Percentiles rank a stretch among this genome's conserved stretches.
phyloP scores from a whole-genome alignment of 768 basidiomycete species.

The Macrolepiota dolichaula region DNA sequence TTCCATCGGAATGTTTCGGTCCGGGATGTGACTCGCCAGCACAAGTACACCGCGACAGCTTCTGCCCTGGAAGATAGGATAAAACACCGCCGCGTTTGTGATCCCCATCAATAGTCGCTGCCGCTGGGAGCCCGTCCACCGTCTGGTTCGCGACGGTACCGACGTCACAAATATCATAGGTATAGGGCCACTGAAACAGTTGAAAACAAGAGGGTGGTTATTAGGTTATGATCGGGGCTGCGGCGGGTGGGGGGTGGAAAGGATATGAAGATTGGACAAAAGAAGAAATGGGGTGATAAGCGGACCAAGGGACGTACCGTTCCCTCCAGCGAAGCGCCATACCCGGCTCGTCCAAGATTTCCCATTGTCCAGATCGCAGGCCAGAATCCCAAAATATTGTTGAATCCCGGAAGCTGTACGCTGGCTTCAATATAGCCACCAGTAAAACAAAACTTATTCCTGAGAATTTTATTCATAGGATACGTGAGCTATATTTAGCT shows the following conservation, averaged over 20 bases:
- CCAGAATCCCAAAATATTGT: slow-evolving; percentile 67
- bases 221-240: neutral
- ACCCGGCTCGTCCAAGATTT: slow-evolving; percentile 73
- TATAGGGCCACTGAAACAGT: slow-evolving; percentile 68
- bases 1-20: slow-evolving; percentile 68
- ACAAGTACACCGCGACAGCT: slow-evolving; percentile 86
- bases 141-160: slow-evolving; percentile 85
- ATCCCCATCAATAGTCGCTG: slow-evolving; percentile 62
- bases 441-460: slow-evolving; percentile 91
- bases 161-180: slow-evolving; percentile 79
- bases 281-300: neutral
- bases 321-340: slow-evolving; percentile 81
- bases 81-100: slow-evolving; percentile 38
- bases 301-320: slow-evolving; percentile 40
- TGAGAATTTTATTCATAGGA: slow-evolving; percentile 30
- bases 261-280: neutral
- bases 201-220: neutral
- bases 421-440: slow-evolving; percentile 71
- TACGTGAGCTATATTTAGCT: slow-evolving; percentile 2
- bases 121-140: slow-evolving; percentile 60
- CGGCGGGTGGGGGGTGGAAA: neutral
- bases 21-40: slow-evolving; percentile 80
- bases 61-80: slow-evolving; percentile 79
- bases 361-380: slow-evolving; percentile 82
- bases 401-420: slow-evolving; percentile 64